phyloP scores from a whole-genome alignment of 306 rosid species.

The Astragalus glycyphyllos region DNA sequence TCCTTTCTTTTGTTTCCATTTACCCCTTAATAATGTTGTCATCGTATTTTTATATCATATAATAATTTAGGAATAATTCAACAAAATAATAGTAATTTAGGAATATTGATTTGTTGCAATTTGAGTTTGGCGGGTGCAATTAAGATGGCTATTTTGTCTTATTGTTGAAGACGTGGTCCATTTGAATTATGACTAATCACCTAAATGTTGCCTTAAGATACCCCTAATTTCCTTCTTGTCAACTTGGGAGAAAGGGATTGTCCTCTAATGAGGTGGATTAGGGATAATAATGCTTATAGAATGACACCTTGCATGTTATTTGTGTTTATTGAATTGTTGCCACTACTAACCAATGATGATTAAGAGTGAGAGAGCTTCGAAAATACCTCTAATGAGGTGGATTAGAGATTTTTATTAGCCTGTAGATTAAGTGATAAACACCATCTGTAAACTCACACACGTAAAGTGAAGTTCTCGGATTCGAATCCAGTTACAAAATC shows the following conservation, averaged over 20 bases:
- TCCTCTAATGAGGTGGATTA: conserved; percentile 36
- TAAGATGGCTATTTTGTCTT: conserved; percentile 52
- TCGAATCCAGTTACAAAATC: too few relatives aligned
- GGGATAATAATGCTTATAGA: conserved; percentile 35
- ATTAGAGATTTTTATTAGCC: too few relatives aligned
- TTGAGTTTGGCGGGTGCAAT: conserved; percentile 45
- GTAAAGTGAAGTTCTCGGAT: too few relatives aligned
- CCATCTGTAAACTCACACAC: too few relatives aligned
- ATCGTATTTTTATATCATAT: conserved; percentile 5
- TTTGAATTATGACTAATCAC: conserved; percentile 54
- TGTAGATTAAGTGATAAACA: too few relatives aligned
- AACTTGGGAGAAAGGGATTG: conserved; percentile 47
- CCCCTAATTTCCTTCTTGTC: conserved; percentile 45
- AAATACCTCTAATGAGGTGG: too few relatives aligned
- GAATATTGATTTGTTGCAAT: conserved; percentile 48
- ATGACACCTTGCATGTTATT: conserved; percentile 46
- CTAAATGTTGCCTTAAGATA: conserved; percentile 55
- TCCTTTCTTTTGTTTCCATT: conserved; percentile 56
- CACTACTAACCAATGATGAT: conserved; percentile 2
- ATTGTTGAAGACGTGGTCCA: conserved; percentile 47
- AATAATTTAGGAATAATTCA: conserved; percentile 23
- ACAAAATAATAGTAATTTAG: not conserved
- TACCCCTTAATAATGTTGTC: conserved; percentile 33
- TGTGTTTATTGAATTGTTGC: not conserved
- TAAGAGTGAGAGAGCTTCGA: too few relatives aligned